Evolutionary conservation across 805 yeast species (phyloP).

Genomic region (Dipodascus geniculatus): DNA sequence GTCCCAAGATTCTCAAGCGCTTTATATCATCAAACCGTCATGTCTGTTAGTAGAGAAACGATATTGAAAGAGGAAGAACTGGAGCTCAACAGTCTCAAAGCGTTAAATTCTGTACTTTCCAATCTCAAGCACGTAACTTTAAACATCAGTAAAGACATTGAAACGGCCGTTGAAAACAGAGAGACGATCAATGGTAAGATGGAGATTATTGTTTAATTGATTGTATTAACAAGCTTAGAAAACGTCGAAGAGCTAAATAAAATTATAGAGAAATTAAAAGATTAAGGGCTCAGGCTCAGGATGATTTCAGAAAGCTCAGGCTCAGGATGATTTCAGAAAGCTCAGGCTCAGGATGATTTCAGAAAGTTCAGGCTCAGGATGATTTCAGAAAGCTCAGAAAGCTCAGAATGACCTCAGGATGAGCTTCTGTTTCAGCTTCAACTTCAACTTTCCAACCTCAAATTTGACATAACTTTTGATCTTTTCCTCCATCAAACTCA

Average conservation of each 20-base stretch:
- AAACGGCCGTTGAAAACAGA: slow-evolving; percentile 11
- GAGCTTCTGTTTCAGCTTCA: neutral
- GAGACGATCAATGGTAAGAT: slow-evolving; percentile 8
- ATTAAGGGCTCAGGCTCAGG: neutral
- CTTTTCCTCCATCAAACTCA: slow-evolving; percentile 45
- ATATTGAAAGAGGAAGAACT: neutral
- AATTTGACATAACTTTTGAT: slow-evolving; percentile 4
- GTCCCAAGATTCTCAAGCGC: neutral
- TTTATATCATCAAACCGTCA: neutral
- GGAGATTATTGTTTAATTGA: neutral
- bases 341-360: too few relatives aligned
- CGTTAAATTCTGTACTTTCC: neutral
- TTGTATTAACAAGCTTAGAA: slow-evolving; percentile 3
- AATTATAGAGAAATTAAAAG: slow-evolving; percentile 2
- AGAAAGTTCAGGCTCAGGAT: too few relatives aligned
- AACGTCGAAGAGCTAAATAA: neutral
- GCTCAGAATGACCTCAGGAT: neutral
- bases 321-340: too few relatives aligned
- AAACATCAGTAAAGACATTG: slow-evolving; percentile 10
- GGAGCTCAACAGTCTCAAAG: neutral
- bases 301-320: too few relatives aligned
- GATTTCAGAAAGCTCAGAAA: neutral
- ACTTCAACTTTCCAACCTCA: neutral
- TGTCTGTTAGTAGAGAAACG: neutral
- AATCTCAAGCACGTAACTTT: slow-evolving; percentile 11